A percentile compares a stretch with the other conserved stretches of the same genome.
phyloP scores from a whole-genome alignment of 2,329 filamentous ascomycete species.

The Rhytidhysteron rufulum region DNA sequence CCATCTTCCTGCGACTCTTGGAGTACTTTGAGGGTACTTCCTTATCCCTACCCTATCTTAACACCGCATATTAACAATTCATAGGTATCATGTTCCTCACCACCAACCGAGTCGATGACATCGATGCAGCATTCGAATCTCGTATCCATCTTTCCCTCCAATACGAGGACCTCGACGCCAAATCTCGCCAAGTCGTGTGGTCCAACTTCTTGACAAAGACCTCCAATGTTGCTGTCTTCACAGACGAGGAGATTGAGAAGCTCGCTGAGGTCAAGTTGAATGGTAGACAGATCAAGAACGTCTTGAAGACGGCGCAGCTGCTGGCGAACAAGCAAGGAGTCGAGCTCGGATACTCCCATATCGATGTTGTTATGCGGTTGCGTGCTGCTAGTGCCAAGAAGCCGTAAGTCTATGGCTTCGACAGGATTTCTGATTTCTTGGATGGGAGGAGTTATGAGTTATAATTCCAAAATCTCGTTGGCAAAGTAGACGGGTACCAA shows the following conservation, averaged over 20 bases:
- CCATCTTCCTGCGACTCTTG: constrained; percentile 27
- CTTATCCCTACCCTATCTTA: no score
- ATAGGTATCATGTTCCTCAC: constrained; percentile 30
- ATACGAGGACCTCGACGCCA: constrained; percentile 15
- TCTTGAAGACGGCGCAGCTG: constrained; percentile 14
- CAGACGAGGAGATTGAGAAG: constrained; percentile 4
- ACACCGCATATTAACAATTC: no score
- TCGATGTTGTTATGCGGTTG: constrained; percentile 10
- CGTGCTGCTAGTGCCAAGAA: constrained; percentile 5
- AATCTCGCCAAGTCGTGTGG: constrained; percentile 11
- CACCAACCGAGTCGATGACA: constrained; percentile 26
- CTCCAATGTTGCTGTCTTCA: constrained; percentile 4
- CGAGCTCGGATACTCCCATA: constrained; percentile 9
- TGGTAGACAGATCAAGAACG: constrained; percentile 17
- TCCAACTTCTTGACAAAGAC: constrained; percentile 7
- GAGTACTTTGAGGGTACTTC: constrained; percentile 41
- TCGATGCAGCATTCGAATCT: constrained; percentile 26
- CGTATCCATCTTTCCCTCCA: constrained; percentile 22
- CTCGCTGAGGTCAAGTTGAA: constrained; percentile 11
- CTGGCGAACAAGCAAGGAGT: constrained; percentile 10
- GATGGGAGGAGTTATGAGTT: no score
- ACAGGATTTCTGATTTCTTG: no score
- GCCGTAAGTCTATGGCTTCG: no score
- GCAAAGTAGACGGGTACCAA: no score
- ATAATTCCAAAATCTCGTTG: no score